Evolutionary conservation across 805 yeast genomes (phyloP), one percentile per base, ranked within the genome.

Genomic region (Saccharomyces mikatae): DNA sequence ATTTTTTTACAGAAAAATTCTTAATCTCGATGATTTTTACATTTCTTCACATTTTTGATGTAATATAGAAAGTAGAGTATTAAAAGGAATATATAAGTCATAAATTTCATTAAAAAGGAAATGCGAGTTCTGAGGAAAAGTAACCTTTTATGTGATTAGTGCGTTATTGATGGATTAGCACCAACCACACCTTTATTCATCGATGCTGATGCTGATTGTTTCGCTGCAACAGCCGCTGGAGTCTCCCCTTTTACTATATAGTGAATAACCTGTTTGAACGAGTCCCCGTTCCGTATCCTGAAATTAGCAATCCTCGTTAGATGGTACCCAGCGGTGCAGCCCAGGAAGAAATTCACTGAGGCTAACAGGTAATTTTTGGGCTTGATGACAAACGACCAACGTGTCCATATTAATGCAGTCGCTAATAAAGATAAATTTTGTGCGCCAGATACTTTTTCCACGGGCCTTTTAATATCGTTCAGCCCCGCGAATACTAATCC

Each of bases 351-450:
- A 74, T 92, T 92, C 54, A 92, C 99, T 29, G 92, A 82, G 3
- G 98, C 99, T 61, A 94, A 78, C 57, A 94, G 75, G 62, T 79
- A 78, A 73, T 92, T 92, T 74, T 86, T 85, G 46, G 99, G 99
- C 60, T 76, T 82, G 67, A 92, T 92, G 59, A 91, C 94, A 73
- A 91, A 81, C 14, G 97, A 90, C 98, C 98, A 92, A 71, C 99
- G 83, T 36, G 99, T 92, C 99, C 99, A 92, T 64, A 92, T 89
- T 52, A 82, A 82, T 53, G 97, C 99, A 1, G 99, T 92, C 49
- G 91, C 90, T 63, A 87, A 79, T 55, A 92, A 77, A 1, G 98
- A 96, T 54, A 67, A 57, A 29, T 62, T 66, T 53, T 71, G 74
- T 26, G 96, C 84, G 55, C 97, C 97, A 41, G 94, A 84, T 50